Evolutionary conservation across 805 yeast genomes (phyloP), one percentile per base, ranked within the genome.

Genomic region (Cyberlindnera xylosilytica): DNA sequence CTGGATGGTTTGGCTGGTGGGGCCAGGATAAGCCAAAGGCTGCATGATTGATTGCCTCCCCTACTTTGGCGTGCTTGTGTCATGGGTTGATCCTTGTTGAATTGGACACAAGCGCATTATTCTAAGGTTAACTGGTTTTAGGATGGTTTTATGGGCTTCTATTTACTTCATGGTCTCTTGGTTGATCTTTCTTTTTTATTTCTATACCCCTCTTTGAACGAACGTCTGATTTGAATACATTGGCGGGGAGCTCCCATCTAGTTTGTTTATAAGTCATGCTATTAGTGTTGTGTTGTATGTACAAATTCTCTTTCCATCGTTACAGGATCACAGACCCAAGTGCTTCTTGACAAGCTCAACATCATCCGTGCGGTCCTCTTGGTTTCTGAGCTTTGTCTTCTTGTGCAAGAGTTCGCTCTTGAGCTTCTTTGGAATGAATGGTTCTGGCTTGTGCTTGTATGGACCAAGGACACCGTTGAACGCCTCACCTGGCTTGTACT

Each of bases 401-500:
- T 65, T 62, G 53, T 77, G 78, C 35, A 63, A 54, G 67, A 81
- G 58, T 53, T 70, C 65, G 50, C 72, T 68, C 45, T 65, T 64
- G 17, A 75, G 53, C 28, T 60, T 63, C 54, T 68, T 73, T 34
- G 87, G 76, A n/a, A 83, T 68, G 53, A 78, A 85, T 17, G 86
- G 82, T 63, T 73, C 71, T 8, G 87, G 76, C n/a, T 76, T 73
- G 31, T 79, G 81, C 20, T 73, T 73, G 48, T 74, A 72, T 13
- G 78, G 76, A 13, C 81, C 82, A 36, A 74, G 61, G 4, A 56
- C 65, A 41, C 97, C 97, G 34, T 74, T 88, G 57, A 83, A 87
- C 1, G 89, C 84, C 24, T 72, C 75, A 31, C 81, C 73, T 12
- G 91, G 89, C 57, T 81, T 84, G 38, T 65, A 58, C 37, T 66